phyloP scores from a whole-genome alignment of 768 basidiomycete genomes.

The Pulveroboletus sp. region DNA sequence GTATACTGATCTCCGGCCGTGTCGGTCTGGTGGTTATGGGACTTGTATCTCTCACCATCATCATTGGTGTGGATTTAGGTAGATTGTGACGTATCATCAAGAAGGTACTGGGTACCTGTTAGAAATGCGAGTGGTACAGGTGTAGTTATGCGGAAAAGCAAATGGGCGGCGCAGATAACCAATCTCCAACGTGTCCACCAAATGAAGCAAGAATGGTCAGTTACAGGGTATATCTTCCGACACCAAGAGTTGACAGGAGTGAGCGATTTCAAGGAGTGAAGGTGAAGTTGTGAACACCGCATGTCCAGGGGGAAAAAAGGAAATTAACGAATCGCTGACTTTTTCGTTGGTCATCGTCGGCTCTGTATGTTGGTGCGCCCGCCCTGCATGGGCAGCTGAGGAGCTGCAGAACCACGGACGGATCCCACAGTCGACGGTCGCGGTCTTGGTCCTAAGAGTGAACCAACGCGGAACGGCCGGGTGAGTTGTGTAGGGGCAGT shows the following conservation, averaged over 20 bases:
- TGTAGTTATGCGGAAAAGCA: conserved; percentile 6
- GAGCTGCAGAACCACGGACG: conserved; percentile 14
- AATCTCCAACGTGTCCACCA: not conserved
- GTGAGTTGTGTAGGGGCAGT: conserved; percentile 1
- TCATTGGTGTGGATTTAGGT: conserved; percentile 4
- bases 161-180: conserved; percentile 1
- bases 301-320: conserved; percentile 19
- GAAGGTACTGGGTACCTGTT: not conserved
- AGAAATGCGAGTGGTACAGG: conserved; percentile 17
- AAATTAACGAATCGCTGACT: not conserved
- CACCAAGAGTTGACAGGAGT: conserved; percentile 2
- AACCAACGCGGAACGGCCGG: conserved; percentile 13
- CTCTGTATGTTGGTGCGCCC: conserved; percentile 20
- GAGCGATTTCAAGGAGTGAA: conserved; percentile 9
- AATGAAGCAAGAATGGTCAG: not conserved
- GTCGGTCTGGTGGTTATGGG: not conserved
- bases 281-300: not conserved
- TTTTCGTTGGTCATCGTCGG: conserved; percentile 6
- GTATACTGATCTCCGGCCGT: not conserved
- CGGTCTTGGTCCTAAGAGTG: conserved; percentile 29
- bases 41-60: conserved; percentile 4
- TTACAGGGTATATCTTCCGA: conserved; percentile 16
- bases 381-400: conserved; percentile 31
- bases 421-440: conserved; percentile 20
- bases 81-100: not conserved